Conservation (phyloP, 768 basidiomycete genomes). For the Lanmaoa pseudosensibilis region DNA sequence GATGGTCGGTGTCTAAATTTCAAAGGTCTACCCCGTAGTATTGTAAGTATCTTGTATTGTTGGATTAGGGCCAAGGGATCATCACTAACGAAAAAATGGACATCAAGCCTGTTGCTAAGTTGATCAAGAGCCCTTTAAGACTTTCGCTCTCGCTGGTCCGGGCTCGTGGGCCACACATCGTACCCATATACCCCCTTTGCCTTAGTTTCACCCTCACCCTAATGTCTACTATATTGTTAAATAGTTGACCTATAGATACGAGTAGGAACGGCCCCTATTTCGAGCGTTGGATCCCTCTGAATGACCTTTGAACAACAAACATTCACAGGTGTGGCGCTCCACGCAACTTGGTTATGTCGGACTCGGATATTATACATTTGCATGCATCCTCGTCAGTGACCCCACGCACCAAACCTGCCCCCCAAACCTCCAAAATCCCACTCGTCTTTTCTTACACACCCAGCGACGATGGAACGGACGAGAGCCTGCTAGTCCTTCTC, state of each 20-base stretch:
- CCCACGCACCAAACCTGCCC: conserved; percentile 48
- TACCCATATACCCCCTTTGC: background rate
- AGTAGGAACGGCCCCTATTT: background rate
- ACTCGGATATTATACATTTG: conserved; percentile 23
- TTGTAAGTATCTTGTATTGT: background rate
- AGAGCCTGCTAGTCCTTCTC: conserved; percentile 79
- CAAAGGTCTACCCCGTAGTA: background rate
- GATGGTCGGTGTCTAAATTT: background rate
- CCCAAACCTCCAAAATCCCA: conserved; percentile 45
- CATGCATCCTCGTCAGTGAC: conserved; percentile 8
- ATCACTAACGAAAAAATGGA: background rate
- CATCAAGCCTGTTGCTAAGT: background rate
- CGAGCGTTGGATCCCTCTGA: background rate
- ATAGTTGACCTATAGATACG: background rate
- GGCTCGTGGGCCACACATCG: background rate
- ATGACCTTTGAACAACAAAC: background rate
- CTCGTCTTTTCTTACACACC: conserved; percentile 66
- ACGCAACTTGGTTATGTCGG: conserved; percentile 10
- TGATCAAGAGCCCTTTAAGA: background rate
- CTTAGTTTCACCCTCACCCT: background rate
- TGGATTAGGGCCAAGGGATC: background rate
- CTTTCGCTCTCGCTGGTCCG: background rate
- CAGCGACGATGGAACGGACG: conserved; percentile 81
- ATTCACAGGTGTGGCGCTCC: background rate
- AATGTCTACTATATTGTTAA: background rate